These are phyloP conservation scores for Populus hybrid DNA, from an alignment of 441 rosid species.

Conservation along the genomic window DNA sequence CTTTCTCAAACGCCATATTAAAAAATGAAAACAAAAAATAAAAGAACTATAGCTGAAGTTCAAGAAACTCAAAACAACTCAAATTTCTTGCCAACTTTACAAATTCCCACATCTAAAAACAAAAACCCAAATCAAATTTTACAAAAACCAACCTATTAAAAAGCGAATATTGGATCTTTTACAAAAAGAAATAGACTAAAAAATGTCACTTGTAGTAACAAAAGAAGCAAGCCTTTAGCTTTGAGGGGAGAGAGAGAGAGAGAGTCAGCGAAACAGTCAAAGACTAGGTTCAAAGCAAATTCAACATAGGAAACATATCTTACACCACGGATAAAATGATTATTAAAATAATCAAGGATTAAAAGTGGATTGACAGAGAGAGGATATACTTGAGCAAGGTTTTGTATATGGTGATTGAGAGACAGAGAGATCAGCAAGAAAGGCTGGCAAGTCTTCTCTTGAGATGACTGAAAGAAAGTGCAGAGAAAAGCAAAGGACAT, in stretches of 20 bases:
- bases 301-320: constrained; percentile 4
- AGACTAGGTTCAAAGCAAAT: constrained; percentile 14
- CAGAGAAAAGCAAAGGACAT: too few relatives aligned
- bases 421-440: constrained; percentile 10
- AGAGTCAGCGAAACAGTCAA: not conserved
- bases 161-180: not conserved
- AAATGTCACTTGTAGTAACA: not conserved
- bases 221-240: not conserved
- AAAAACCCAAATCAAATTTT: constrained; percentile 17
- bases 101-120: constrained; percentile 13
- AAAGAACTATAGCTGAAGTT: not conserved
- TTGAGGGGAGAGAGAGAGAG: not conserved
- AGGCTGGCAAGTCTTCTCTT: not conserved
- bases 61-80: not conserved
- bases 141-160: constrained; percentile 1
- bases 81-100: not conserved
- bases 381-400: not conserved
- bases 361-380: not conserved
- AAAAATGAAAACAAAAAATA: not conserved
- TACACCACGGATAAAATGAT: not conserved
- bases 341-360: not conserved
- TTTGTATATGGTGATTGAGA: not conserved
- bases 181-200: not conserved
- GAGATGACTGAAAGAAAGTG: not conserved
- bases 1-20: constrained; percentile 11